A percentile compares a stretch with the other conserved stretches of the same genome.
Conservation (phyloP, 495 filamentous ascomycete genomes). For the Staphylotrichum longicolle region DNA sequence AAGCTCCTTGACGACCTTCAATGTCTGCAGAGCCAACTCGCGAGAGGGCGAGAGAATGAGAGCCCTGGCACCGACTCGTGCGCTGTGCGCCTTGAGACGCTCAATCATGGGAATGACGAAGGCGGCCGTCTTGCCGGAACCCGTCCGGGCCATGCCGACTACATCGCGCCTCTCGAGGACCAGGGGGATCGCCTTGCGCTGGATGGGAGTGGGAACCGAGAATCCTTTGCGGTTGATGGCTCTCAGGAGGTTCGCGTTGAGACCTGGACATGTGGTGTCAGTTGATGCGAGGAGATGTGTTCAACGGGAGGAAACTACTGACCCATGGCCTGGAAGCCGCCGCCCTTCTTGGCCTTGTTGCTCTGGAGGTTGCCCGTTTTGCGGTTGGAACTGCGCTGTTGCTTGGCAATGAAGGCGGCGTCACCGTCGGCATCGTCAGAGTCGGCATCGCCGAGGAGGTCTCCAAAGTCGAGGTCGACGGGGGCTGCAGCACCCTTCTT, state of each 20-base stretch:
- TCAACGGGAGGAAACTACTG: conserved; percentile 4
- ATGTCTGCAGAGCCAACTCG: conserved; percentile 89
- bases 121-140: conserved; percentile 94
- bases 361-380: conserved; percentile 80
- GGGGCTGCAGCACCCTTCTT: conserved; percentile 22
- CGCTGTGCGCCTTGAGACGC: conserved; percentile 84
- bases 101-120: conserved; percentile 99
- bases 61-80: conserved; percentile 76
- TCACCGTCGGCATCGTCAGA: conserved; percentile 39
- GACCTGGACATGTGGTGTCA: conserved; percentile 42
- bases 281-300: neutral
- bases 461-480: conserved; percentile 41
- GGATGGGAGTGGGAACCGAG: conserved; percentile 92
- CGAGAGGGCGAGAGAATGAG: conserved; percentile 87
- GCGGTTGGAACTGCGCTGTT: conserved; percentile 80
- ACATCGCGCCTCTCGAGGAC: conserved; percentile 87
- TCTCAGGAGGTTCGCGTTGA: conserved; percentile 77
- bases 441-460: conserved; percentile 38
- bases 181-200: conserved; percentile 92
- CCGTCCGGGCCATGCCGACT: conserved; percentile 95
- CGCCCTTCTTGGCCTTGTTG: conserved; percentile 84
- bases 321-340: conserved; percentile 97
- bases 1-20: conserved; percentile 95
- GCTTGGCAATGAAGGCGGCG: conserved; percentile 78
- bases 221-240: conserved; percentile 93